Conservation (phyloP, 2,329 filamentous ascomycete species). For the Arthrobotrys megalospora region DNA sequence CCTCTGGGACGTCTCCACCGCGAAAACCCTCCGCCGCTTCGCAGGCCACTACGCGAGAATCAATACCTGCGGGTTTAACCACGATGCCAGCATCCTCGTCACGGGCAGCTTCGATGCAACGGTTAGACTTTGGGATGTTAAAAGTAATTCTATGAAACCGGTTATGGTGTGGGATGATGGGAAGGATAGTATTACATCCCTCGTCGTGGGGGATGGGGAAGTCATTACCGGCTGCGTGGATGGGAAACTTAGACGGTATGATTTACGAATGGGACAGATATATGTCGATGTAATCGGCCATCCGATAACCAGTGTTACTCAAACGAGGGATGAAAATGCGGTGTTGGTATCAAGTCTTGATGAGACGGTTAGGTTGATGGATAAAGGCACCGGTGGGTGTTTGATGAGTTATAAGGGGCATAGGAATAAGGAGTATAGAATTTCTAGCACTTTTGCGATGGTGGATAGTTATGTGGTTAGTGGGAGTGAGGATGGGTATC, state of each 20-base stretch:
- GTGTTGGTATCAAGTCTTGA: conserved; percentile 63
- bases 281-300: conserved; percentile 63
- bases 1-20: conserved; percentile 91
- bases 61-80: conserved; percentile 84
- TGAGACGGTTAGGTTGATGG: conserved; percentile 63
- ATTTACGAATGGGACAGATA: conserved; percentile 64
- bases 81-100: conserved; percentile 82
- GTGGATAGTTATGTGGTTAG: conserved; percentile 64
- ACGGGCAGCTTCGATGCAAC: conserved; percentile 94
- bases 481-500: conserved; percentile 64
- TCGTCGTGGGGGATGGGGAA: conserved; percentile 81
- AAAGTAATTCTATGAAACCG: conserved; percentile 74
- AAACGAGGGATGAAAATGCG: conserved; percentile 63
- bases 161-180: conserved; percentile 61
- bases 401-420: conserved; percentile 64
- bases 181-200: conserved; percentile 66
- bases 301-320: conserved; percentile 62
- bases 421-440: conserved; percentile 63
- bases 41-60: conserved; percentile 80
- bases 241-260: conserved; percentile 63
- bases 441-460: conserved; percentile 62
- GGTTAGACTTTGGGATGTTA: conserved; percentile 91
- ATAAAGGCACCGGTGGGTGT: conserved; percentile 63
- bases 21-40: conserved; percentile 82
- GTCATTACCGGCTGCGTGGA: conserved; percentile 64